Conservation (phyloP, 129 eudicot species). For the Logfia minima region DNA sequence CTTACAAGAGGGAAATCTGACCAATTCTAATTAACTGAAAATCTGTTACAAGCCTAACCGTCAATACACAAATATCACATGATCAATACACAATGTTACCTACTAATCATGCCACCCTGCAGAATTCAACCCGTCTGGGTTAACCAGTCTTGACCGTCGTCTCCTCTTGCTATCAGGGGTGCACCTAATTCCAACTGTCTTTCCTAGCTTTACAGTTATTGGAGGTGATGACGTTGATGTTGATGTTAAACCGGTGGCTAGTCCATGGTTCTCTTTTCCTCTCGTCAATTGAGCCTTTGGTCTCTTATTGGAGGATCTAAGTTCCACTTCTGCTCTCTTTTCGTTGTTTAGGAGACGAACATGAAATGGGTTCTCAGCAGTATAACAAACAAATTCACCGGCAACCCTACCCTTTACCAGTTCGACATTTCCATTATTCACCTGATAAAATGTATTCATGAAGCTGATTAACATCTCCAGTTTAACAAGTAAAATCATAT, state of each 20-base stretch:
- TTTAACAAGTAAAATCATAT: neutral
- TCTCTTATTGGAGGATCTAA: constrained; percentile 71
- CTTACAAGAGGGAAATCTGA: neutral
- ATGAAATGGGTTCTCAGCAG: constrained; percentile 66
- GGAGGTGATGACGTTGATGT: constrained; percentile 24
- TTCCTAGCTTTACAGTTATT: constrained; percentile 42
- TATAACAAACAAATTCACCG: constrained; percentile 51
- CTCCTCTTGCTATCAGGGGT: constrained; percentile 72
- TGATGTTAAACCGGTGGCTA: constrained; percentile 29
- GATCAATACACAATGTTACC: constrained; percentile 11
- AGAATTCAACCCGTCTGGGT: constrained; percentile 44
- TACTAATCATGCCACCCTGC: constrained; percentile 37
- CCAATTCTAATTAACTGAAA: neutral
- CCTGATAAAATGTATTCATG: constrained; percentile 42
- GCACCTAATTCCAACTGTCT: constrained; percentile 41
- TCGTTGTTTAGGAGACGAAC: constrained; percentile 52
- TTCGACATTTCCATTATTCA: constrained; percentile 82
- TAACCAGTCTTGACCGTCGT: constrained; percentile 53
- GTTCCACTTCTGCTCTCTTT: constrained; percentile 48
- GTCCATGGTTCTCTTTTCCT: constrained; percentile 45
- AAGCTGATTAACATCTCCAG: neutral
- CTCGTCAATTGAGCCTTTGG: constrained; percentile 49
- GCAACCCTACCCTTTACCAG: constrained; percentile 36
- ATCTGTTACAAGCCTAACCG: constrained; percentile 33
- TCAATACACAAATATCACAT: constrained; percentile 22